phyloP scores from a whole-genome alignment of 495 filamentous ascomycete genomes.

The Chaetomium tenue region DNA sequence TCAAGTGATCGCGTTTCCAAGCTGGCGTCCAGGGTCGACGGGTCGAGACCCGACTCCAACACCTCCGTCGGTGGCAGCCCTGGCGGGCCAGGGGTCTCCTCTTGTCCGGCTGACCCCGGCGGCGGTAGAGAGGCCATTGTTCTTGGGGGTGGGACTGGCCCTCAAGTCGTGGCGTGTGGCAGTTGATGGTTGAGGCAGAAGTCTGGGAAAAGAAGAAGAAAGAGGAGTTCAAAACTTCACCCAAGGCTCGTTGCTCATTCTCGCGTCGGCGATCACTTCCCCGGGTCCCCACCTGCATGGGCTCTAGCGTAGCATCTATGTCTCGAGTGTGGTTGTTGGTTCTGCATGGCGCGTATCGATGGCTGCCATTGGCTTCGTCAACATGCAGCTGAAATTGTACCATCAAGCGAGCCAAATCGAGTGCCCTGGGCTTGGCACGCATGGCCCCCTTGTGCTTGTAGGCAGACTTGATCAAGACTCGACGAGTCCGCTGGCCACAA shows the following conservation, averaged over 20 bases:
- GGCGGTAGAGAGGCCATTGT: neutral
- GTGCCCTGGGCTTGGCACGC: too few species aligned
- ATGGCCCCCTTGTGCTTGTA: too few species aligned
- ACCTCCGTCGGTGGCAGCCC: neutral
- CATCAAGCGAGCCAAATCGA: too few species aligned
- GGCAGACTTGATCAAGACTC: too few species aligned
- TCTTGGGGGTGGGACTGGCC: too few species aligned
- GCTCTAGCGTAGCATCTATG: neutral
- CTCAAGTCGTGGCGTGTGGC: neutral
- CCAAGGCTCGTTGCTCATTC: too few species aligned
- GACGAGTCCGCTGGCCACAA: too few species aligned
- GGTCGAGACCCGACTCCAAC: neutral
- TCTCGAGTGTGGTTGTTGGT: neutral
- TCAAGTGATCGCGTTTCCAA: neutral
- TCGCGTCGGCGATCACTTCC: too few species aligned
- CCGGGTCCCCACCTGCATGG: too few species aligned
- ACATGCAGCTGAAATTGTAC: neutral
- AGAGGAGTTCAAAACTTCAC: neutral
- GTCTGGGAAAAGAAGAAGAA: neutral
- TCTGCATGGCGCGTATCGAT: neutral
- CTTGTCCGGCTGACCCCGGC: neutral
- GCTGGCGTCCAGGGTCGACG: neutral
- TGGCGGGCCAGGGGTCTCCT: neutral
- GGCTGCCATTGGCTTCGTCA: conserved; percentile 2
- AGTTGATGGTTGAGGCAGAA: neutral